Conservation (phyloP, 2,329 filamentous ascomycete genomes). For the Penicillium paneum region DNA sequence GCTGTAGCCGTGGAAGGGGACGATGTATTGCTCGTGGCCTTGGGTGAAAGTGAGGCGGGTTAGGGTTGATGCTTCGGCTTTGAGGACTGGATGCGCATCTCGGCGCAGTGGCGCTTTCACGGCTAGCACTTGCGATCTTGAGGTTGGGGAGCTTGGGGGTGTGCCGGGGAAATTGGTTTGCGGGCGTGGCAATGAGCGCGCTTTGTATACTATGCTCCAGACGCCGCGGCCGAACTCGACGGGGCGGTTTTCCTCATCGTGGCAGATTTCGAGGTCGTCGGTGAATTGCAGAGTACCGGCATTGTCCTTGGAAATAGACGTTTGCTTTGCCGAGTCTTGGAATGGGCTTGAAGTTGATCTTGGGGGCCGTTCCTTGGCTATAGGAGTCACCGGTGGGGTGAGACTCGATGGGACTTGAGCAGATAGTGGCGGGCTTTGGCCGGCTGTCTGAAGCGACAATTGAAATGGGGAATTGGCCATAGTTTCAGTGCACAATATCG, state of each 20-base stretch:
- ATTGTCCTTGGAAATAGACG: slow-evolving; percentile 4
- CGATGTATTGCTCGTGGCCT: slow-evolving; percentile 36
- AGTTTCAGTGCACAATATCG: background rate
- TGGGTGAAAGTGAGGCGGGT: slow-evolving; percentile 37
- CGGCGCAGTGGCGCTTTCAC: slow-evolving; percentile 45
- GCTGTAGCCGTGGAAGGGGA: slow-evolving; percentile 47
- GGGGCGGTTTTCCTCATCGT: slow-evolving; percentile 26
- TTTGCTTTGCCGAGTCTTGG: slow-evolving; percentile 1
- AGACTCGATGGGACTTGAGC: slow-evolving; percentile 21
- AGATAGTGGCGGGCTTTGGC: slow-evolving; percentile 7
- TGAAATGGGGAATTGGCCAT: slow-evolving; percentile 21
- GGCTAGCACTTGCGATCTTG: slow-evolving; percentile 37
- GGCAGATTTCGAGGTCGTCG: slow-evolving; percentile 34
- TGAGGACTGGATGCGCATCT: slow-evolving; percentile 42
- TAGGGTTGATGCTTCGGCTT: slow-evolving; percentile 44
- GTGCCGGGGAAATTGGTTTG: slow-evolving; percentile 20
- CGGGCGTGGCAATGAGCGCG: slow-evolving; percentile 23
- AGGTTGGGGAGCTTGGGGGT: slow-evolving; percentile 38
- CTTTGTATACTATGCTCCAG: slow-evolving; percentile 50
- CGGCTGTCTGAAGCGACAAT: slow-evolving; percentile 28
- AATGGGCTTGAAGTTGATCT: slow-evolving; percentile 6
- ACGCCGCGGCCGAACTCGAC: slow-evolving; percentile 45
- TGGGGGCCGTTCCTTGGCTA: slow-evolving; percentile 17
- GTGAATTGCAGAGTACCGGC: slow-evolving; percentile 26
- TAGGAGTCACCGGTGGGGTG: slow-evolving; percentile 39